These are phyloP conservation scores for Populus ilicifolia DNA, from an alignment of 345 rosid species.

Conservation along the genomic window DNA sequence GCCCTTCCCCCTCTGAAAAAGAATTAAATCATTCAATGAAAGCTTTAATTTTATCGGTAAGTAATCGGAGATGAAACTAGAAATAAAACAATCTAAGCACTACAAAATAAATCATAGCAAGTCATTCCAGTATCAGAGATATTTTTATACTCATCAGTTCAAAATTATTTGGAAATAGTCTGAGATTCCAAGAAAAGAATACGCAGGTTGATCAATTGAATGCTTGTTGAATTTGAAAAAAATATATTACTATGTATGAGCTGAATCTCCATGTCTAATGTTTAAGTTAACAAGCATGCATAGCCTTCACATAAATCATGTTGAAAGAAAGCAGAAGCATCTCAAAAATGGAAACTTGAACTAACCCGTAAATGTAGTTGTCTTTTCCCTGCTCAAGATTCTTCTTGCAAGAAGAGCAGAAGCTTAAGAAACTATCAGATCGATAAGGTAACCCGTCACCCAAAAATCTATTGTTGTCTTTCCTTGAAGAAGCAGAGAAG, in stretches of 20 bases:
- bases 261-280: neutral
- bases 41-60: neutral
- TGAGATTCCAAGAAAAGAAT: neutral
- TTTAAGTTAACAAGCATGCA: neutral
- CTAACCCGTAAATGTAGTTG: conserved; percentile 91
- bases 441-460: conserved; percentile 26
- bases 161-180: neutral
- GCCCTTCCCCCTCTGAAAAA: conserved; percentile 78
- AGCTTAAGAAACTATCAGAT: conserved; percentile 68
- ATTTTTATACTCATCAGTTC: neutral
- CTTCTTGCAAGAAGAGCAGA: conserved; percentile 72
- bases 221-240: neutral
- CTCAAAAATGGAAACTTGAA: conserved; percentile 10
- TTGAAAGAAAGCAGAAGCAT: neutral
- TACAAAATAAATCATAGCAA: neutral
- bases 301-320: conserved; percentile 5
- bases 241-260: neutral
- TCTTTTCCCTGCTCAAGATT: conserved; percentile 73
- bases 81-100: neutral
- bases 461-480: conserved; percentile 20
- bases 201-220: neutral
- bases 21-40: neutral
- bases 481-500: conserved; percentile 31
- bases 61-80: neutral
- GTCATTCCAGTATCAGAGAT: neutral